Evolutionary conservation across 1,284 basidiomycete species (phyloP).

Genomic region (Leccinum griseonigrum): DNA sequence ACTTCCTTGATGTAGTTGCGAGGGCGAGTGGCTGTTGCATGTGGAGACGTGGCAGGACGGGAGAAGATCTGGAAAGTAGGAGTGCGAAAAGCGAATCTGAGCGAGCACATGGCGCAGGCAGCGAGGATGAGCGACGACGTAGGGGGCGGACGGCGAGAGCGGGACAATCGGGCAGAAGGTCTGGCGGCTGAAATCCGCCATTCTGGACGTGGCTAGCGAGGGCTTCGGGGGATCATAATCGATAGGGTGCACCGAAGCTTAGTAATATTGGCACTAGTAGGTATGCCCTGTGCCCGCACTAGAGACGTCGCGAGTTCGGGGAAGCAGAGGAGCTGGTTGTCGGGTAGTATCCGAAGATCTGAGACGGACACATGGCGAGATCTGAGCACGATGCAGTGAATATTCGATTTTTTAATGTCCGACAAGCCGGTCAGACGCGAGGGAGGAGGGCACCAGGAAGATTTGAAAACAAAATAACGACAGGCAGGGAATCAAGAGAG

Average conservation of each 20-base stretch:
- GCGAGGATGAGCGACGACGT: constrained; percentile 11
- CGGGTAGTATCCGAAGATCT: constrained; percentile 17
- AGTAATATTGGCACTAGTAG: background rate
- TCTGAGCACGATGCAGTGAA: constrained; percentile 14
- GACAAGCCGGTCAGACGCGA: constrained; percentile 5
- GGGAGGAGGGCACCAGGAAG: background rate
- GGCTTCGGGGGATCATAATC: constrained; percentile 21
- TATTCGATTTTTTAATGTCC: constrained; percentile 27
- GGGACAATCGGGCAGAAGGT: constrained; percentile 15
- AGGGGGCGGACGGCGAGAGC: constrained; percentile 5
- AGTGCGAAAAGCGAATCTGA: constrained; percentile 29
- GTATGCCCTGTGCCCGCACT: constrained; percentile 25
- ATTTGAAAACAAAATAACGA: background rate
- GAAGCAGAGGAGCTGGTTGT: constrained; percentile 8
- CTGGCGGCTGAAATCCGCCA: constrained; percentile 14
- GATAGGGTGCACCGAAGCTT: constrained; percentile 10
- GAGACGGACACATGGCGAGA: constrained; percentile 16
- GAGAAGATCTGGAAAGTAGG: constrained; percentile 26
- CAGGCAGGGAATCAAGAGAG: constrained; percentile 13
- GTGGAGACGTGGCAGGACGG: constrained; percentile 22
- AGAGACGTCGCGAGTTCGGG: constrained; percentile 12
- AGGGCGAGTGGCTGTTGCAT: background rate
- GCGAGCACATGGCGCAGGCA: constrained; percentile 27
- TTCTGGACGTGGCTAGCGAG: constrained; percentile 14
- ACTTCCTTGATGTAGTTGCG: constrained; percentile 3